phyloP scores from a whole-genome alignment of 2,329 filamentous ascomycete genomes.

The Canariomyces notabilis region DNA sequence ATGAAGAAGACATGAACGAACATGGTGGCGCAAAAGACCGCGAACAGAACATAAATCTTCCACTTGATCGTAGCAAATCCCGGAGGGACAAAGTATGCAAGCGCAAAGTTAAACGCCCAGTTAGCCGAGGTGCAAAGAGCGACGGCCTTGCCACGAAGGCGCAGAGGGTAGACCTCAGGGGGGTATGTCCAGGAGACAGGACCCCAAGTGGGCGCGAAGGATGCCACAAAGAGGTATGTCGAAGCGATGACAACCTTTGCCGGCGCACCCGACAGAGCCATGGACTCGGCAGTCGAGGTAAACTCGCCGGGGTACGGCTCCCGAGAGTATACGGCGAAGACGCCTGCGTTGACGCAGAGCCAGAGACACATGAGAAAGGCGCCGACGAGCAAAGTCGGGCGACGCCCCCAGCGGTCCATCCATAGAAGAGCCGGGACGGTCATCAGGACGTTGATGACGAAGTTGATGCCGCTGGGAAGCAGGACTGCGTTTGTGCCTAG shows the following conservation, averaged over 20 bases:
- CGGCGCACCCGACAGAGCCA: slow-evolving; percentile 42
- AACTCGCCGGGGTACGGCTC: slow-evolving; percentile 32
- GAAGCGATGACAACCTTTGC: slow-evolving; percentile 58
- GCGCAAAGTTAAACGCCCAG: slow-evolving; percentile 39
- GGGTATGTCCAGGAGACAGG: slow-evolving; percentile 42
- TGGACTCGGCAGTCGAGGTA: slow-evolving; percentile 40
- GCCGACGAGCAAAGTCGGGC: slow-evolving; percentile 60
- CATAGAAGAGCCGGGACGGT: slow-evolving; percentile 70
- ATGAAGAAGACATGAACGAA: slow-evolving; percentile 31
- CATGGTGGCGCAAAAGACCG: slow-evolving; percentile 32
- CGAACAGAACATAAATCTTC: slow-evolving; percentile 34
- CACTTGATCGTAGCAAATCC: slow-evolving; percentile 36
- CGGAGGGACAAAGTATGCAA: slow-evolving; percentile 35
- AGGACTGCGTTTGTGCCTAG: slow-evolving; percentile 47
- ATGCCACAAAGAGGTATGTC: slow-evolving; percentile 60
- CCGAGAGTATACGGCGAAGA: slow-evolving; percentile 40
- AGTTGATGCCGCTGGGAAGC: slow-evolving; percentile 64
- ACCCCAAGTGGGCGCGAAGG: slow-evolving; percentile 42
- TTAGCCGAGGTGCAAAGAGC: slow-evolving; percentile 33
- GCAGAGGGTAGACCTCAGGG: slow-evolving; percentile 43
- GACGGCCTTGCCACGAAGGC: slow-evolving; percentile 35
- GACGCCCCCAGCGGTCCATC: slow-evolving; percentile 72
- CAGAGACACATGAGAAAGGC: slow-evolving; percentile 57
- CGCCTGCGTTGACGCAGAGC: slow-evolving; percentile 42
- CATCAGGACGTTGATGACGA: slow-evolving; percentile 76